A percentile compares a stretch with the other conserved stretches of the same genome.
Evolutionary conservation across 805 yeast species (phyloP).

Genomic region (Vanderwaltozyma verrucispora): DNA sequence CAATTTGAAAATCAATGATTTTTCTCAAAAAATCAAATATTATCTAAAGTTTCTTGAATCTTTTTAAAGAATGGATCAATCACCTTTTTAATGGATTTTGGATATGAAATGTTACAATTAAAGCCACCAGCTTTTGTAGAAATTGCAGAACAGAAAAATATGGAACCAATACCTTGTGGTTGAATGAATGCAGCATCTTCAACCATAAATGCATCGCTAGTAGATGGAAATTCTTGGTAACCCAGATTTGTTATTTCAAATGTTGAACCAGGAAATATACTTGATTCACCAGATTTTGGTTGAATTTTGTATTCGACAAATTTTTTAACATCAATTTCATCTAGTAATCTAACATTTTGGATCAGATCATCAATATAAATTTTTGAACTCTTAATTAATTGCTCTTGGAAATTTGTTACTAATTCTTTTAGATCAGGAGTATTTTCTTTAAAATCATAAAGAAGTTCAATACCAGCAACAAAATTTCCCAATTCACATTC

Average conservation of each 20-base stretch:
- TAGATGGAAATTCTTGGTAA: conserved; percentile 9
- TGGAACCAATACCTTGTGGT: conserved; percentile 20
- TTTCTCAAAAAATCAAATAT: neutral
- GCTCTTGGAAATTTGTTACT: neutral
- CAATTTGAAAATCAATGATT: no score
- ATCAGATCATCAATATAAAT: conserved; percentile 7
- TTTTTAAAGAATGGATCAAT: neutral
- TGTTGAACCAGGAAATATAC: conserved; percentile 11
- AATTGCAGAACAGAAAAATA: conserved; percentile 15
- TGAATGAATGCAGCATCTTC: conserved; percentile 19
- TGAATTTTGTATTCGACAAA: conserved; percentile 12
- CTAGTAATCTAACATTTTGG: conserved; percentile 15
- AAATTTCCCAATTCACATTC: conserved; percentile 17
- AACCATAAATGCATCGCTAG: conserved; percentile 7
- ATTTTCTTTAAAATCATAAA: neutral
- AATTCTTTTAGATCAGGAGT: neutral
- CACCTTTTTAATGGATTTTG: conserved; percentile 4
- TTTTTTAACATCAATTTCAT: conserved; percentile 10
- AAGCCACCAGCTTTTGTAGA: conserved; percentile 21
- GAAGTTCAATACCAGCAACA: conserved; percentile 10
- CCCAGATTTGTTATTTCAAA: conserved; percentile 26
- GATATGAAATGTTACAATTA: conserved; percentile 16
- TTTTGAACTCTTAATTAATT: neutral
- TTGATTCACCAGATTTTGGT: conserved; percentile 3
- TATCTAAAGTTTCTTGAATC: neutral